Conservation (phyloP, 1,284 basidiomycete genomes). For the Clitocybe nebularis region DNA sequence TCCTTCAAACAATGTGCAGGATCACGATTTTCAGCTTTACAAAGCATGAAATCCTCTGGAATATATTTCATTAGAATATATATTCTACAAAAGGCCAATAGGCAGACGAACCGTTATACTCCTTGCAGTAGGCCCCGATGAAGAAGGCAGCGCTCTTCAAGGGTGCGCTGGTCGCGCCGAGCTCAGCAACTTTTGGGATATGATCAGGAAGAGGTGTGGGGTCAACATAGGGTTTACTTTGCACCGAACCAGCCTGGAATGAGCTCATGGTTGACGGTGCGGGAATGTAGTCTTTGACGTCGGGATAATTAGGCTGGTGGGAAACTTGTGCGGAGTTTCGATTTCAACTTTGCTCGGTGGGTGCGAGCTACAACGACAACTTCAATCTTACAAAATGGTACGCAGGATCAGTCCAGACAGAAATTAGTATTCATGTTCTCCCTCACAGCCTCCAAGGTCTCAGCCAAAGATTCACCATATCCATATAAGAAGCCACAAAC, state of each 20-base stretch:
- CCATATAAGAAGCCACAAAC: conserved; percentile 65
- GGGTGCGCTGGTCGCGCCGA: conserved; percentile 91
- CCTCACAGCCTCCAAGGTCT: conserved; percentile 32
- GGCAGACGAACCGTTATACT: conserved; percentile 80
- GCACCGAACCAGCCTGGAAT: conserved; percentile 33
- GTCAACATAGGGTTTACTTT: conserved; percentile 28
- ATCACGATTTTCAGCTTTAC: conserved; percentile 89
- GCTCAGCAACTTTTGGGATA: conserved; percentile 84
- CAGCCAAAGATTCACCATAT: conserved; percentile 57
- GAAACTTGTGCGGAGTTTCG: conserved; percentile 21
- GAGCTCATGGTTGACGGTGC: conserved; percentile 44
- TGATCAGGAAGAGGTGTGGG: conserved; percentile 71
- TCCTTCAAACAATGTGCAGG: conserved; percentile 95
- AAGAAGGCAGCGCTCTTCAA: conserved; percentile 98
- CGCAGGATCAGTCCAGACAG: neutral
- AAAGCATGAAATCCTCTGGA: conserved; percentile 98
- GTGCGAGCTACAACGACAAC: conserved; percentile 8
- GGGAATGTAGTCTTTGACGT: conserved; percentile 11
- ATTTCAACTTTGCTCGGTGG: conserved; percentile 13
- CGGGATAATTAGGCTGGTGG: conserved; percentile 22
- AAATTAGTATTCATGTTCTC: conserved; percentile 1
- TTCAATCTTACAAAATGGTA: conserved; percentile 17
- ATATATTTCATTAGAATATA: neutral
- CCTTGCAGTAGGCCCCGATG: conserved; percentile 93
- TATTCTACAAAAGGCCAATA: conserved; percentile 1